Base-by-base conservation (phyloP, 2,329 filamentous ascomycete genomes). In the Bipolaris victoriae region DNA sequence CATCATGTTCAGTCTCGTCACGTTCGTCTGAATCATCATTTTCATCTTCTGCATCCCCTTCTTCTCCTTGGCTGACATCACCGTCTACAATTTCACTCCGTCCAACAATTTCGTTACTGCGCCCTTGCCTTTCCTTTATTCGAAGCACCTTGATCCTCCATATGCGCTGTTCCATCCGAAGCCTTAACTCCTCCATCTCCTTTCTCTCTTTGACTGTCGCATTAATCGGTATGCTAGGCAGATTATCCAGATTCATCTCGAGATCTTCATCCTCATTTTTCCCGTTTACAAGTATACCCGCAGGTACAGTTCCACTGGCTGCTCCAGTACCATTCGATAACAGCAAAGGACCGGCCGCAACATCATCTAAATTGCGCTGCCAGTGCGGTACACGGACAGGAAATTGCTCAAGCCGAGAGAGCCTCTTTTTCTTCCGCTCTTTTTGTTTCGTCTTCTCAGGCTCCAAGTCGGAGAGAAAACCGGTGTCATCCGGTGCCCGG, bases 401-500 rank as follows among this genome's bases (percentile, higher is more conserved):
- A 2, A 49, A 31, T 5, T 48, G 49, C 18, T 57, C 43, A 3
- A 57, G 49, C 5, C 54, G 44, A 5, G 49, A 53, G 1, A 57
- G 18, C 11, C 54, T 31, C 4, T 57, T 57, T 37, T 48, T 48
- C 15, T 40, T 45, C 47, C 35, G 45, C 18, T 43, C 20, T 15
- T 52, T 52, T n/a, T 37, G 20, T 6, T 22, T 41, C 29, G 11
- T 22, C 11, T 16, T 52, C 26, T 43, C 44, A 3, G 49, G 29
- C 13, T 57, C 54, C 1, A 53, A 44, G n/a, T 57, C 54, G 29
- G 54, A 57, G 3, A 57, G 43, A 31, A 57, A 57, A 1, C 54
- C 54, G 5, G 54, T 57, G 2, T 57, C 54, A 44, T 57, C 49
- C 5, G 54, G 43, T 15, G 33, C 44, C 18, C 54, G 36, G 10